A percentile compares a stretch with the other conserved stretches of the same genome.
Evolutionary conservation across 345 rosid genomes (phyloP).

Genomic region (Moricandia arvensis): DNA sequence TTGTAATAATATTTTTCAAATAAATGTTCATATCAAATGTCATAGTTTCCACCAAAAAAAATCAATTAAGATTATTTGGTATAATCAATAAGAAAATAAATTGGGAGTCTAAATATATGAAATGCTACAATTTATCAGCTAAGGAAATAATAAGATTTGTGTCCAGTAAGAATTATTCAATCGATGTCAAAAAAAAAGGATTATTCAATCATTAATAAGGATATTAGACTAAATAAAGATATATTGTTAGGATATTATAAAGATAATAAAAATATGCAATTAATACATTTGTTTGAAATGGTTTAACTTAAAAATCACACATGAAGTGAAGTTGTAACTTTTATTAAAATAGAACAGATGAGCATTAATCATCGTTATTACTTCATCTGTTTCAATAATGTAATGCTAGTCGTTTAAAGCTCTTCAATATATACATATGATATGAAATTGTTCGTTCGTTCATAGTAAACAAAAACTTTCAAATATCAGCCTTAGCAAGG

Average conservation of each 20-base stretch:
- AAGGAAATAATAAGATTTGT: too few species aligned
- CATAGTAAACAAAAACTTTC: background rate
- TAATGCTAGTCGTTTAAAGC: background rate
- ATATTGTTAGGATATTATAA: background rate
- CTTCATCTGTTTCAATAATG: background rate
- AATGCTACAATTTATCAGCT: background rate
- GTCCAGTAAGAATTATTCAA: background rate
- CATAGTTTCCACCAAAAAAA: too few species aligned
- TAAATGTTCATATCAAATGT: too few species aligned
- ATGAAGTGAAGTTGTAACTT: too few species aligned
- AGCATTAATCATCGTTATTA: background rate
- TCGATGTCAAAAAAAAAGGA: too few species aligned
- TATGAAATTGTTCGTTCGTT: background rate
- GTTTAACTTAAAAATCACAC: too few species aligned
- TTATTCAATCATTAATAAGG: background rate
- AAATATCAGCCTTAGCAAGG: background rate
- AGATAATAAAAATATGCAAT: too few species aligned
- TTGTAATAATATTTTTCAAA: too few species aligned
- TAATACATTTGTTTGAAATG: too few species aligned
- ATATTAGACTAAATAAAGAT: too few species aligned
- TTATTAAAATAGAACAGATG: too few species aligned
- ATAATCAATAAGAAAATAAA: background rate
- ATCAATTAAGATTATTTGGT: too few species aligned
- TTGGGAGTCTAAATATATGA: background rate
- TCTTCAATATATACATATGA: background rate